A percentile compares a stretch with the other conserved stretches of the same genome.
Evolutionary conservation across 306 rosid genomes (phyloP).

Genomic region (Chamaecrista fasciculata): DNA sequence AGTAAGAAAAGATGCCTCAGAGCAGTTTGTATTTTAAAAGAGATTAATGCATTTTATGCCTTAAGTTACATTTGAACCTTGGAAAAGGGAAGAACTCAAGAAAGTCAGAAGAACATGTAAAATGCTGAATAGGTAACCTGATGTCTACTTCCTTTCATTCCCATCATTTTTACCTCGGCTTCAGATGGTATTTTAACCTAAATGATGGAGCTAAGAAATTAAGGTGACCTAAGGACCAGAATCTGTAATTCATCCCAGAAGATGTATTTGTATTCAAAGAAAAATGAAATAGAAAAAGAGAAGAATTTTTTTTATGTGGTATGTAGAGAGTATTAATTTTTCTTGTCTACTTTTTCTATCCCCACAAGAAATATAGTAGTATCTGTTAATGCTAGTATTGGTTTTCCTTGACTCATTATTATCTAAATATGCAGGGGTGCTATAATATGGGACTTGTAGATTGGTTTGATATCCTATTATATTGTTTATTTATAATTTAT

Average conservation of each 20-base stretch:
- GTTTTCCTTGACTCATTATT: slow-evolving; percentile 5
- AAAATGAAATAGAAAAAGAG: too few species aligned
- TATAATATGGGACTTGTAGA: neutral
- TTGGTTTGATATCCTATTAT: slow-evolving; percentile 1
- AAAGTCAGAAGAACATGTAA: neutral
- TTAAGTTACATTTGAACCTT: slow-evolving; percentile 3
- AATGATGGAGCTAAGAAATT: slow-evolving; percentile 11
- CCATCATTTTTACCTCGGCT: neutral
- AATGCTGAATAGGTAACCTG: slow-evolving; percentile 11
- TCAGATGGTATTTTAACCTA: neutral
- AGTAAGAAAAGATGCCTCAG: neutral
- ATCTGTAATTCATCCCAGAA: neutral
- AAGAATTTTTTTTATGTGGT: too few species aligned
- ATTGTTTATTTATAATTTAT: slow-evolving; percentile 16
- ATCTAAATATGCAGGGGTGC: slow-evolving; percentile 1
- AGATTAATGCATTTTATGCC: neutral
- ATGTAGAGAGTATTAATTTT: neutral
- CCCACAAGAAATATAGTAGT: neutral
- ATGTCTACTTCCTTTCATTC: slow-evolving; percentile 3
- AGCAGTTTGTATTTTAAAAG: neutral
- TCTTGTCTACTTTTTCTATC: neutral
- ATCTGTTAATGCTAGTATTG: neutral
- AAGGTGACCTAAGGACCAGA: neutral
- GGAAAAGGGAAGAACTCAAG: neutral
- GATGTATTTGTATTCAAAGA: neutral